Conservation (phyloP, 148 eudicot genomes). For the Diospyros kaki region DNA sequence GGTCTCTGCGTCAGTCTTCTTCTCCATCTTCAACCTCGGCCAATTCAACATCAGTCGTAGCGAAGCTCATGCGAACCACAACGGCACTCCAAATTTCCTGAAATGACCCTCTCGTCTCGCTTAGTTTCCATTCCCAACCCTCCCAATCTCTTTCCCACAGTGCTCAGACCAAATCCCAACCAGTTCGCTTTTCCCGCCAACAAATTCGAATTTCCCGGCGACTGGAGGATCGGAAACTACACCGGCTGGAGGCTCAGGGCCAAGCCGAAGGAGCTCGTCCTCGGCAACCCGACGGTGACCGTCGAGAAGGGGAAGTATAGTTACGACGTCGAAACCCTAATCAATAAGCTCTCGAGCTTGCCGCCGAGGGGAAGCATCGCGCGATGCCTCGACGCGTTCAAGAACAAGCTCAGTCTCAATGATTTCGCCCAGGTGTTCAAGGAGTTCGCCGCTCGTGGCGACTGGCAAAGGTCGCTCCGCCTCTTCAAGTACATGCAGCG, state of each 20-base stretch:
- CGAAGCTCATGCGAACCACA: not conserved
- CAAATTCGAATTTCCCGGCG: not conserved
- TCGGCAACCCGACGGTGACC: slow-evolving; percentile 59
- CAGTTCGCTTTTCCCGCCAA: slow-evolving; percentile 12
- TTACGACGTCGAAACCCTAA: slow-evolving; percentile 78
- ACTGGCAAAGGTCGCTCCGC: slow-evolving; percentile 92
- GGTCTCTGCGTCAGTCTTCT: not conserved
- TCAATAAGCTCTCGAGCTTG: slow-evolving; percentile 77
- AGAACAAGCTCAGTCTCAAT: slow-evolving; percentile 67
- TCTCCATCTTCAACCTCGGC: slow-evolving; percentile 22
- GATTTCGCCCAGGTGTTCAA: slow-evolving; percentile 79
- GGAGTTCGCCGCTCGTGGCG: slow-evolving; percentile 85
- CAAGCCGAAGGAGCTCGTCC: slow-evolving; percentile 54
- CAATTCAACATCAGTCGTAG: too few relatives aligned
- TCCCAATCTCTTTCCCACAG: slow-evolving; percentile 24
- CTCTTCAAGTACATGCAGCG: slow-evolving; percentile 94
- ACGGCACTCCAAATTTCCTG: slow-evolving; percentile 13
- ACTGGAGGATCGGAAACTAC: slow-evolving; percentile 11
- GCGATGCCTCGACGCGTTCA: slow-evolving; percentile 76
- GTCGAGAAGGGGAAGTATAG: slow-evolving; percentile 91
- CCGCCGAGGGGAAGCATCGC: slow-evolving; percentile 93
- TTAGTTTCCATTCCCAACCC: slow-evolving; percentile 21
- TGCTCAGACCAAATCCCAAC: slow-evolving; percentile 9
- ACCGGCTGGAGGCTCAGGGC: slow-evolving; percentile 30
- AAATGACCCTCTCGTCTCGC: slow-evolving; percentile 22